These are phyloP conservation scores for Diutina siamensis DNA, from an alignment of 1,139 yeast species.

Conservation along the genomic window DNA sequence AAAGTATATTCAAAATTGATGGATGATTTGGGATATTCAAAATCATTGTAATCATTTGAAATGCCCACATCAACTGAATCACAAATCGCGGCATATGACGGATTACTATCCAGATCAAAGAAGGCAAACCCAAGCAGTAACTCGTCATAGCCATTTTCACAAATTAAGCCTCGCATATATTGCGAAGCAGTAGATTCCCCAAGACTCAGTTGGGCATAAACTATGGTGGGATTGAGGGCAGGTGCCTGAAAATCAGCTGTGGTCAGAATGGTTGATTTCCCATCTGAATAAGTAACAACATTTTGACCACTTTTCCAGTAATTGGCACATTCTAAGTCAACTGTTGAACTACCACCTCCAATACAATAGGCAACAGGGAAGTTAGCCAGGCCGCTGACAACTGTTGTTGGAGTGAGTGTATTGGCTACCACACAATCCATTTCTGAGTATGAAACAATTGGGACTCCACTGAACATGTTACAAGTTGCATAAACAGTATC, in stretches of 20 bases:
- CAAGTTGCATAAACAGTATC: not conserved
- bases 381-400: not conserved
- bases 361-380: not conserved
- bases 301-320: not conserved
- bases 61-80: conserved; percentile 9
- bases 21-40: not conserved
- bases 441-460: not conserved
- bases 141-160: conserved; percentile 16
- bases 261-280: conserved; percentile 7
- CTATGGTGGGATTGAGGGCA: conserved; percentile 11
- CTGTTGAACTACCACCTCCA: not conserved
- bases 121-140: conserved; percentile 17
- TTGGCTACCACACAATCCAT: not conserved
- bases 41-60: not conserved
- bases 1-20: conserved; percentile 12
- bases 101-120: conserved; percentile 11
- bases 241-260: conserved; percentile 9
- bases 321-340: not conserved
- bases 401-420: not conserved
- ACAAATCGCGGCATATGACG: too few relatives aligned
- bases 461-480: not conserved
- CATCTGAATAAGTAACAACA: too few relatives aligned
- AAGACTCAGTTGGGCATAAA: not conserved
- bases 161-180: conserved; percentile 8
- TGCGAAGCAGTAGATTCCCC: not conserved